phyloP scores from a whole-genome alignment of 1,139 yeast species.

The Pichia sp. region DNA sequence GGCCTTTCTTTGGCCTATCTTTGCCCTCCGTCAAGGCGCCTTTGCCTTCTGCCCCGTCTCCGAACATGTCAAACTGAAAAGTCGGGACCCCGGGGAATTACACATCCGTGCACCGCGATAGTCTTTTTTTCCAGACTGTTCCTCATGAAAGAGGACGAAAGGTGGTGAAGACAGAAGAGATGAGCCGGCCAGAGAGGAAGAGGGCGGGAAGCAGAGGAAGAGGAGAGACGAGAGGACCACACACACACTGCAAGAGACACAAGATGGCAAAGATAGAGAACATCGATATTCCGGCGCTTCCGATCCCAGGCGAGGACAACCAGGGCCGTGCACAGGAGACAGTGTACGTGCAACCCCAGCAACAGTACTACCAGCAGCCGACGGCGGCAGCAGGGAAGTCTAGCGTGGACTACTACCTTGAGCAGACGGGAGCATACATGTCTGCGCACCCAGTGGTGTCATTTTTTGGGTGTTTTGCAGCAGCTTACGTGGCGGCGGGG shows the following conservation, averaged over 20 bases:
- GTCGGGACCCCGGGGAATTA: not conserved
- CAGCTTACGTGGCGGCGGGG: constrained; percentile 65
- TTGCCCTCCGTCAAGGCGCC: not conserved
- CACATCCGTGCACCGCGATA: not conserved
- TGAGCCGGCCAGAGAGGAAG: not conserved
- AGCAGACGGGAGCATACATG: constrained; percentile 57
- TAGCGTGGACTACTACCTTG: constrained; percentile 59
- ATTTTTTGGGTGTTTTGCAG: constrained; percentile 63
- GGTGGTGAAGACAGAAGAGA: not conserved
- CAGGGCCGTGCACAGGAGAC: constrained; percentile 24
- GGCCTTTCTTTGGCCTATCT: too few species aligned
- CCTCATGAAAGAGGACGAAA: not conserved
- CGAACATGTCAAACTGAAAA: not conserved
- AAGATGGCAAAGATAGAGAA: constrained; percentile 30
- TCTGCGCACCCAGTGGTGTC: constrained; percentile 75
- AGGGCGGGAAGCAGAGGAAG: not conserved
- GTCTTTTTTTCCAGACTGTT: not conserved
- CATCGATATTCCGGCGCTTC: constrained; percentile 55
- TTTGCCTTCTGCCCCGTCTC: not conserved
- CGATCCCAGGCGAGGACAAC: constrained; percentile 53
- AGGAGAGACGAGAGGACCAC: not conserved
- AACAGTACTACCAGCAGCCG: constrained; percentile 33
- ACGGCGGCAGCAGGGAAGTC: constrained; percentile 35
- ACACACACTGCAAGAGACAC: not conserved
- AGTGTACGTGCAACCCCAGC: constrained; percentile 20